These are phyloP conservation scores for Zarea fungicola DNA, from an alignment of 2,329 filamentous ascomycete species.

Conservation along the genomic window DNA sequence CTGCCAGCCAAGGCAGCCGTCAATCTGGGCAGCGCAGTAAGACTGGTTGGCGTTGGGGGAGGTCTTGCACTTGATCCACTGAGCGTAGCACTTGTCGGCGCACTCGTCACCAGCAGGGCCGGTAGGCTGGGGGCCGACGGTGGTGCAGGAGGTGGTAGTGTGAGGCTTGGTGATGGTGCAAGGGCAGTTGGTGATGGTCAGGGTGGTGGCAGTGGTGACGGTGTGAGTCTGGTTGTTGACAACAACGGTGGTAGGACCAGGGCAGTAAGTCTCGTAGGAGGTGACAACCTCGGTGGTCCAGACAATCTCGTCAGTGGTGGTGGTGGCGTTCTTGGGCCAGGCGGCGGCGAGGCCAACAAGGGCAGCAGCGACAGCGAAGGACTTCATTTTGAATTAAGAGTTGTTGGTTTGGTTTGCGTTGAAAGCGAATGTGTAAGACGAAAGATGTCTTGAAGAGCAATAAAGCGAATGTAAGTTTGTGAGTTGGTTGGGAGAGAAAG, in stretches of 20 bases:
- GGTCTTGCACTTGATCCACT: no score
- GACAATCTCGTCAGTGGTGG: constrained; percentile 27
- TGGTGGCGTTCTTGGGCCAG: constrained; percentile 37
- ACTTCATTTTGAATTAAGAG: constrained; percentile 57
- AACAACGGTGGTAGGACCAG: constrained; percentile 57
- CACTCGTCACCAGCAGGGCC: constrained; percentile 65
- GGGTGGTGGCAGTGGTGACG: constrained; percentile 57
- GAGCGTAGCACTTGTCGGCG: no score
- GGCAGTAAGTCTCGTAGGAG: constrained; percentile 67
- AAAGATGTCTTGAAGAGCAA: constrained; percentile 3
- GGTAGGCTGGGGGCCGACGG: constrained; percentile 57
- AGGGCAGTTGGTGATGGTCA: constrained; percentile 68
- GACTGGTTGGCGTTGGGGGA: no score
- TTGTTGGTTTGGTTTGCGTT: not conserved
- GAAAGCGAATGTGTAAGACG: constrained; percentile 11
- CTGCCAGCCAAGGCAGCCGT: no score
- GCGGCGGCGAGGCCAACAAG: constrained; percentile 41
- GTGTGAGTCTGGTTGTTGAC: constrained; percentile 63
- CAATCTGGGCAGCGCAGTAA: no score
- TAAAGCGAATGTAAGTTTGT: constrained; percentile 9
- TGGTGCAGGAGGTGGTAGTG: constrained; percentile 32
- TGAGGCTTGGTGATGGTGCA: constrained; percentile 62
- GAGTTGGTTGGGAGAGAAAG: constrained; percentile 6
- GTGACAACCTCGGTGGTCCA: constrained; percentile 60
- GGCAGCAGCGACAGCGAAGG: constrained; percentile 45